A percentile compares a stretch with the other conserved stretches of the same genome.
These are phyloP conservation scores for Aschersonia sp. DNA, from an alignment of 2,329 filamentous ascomycete genomes.

Conservation along the genomic window DNA sequence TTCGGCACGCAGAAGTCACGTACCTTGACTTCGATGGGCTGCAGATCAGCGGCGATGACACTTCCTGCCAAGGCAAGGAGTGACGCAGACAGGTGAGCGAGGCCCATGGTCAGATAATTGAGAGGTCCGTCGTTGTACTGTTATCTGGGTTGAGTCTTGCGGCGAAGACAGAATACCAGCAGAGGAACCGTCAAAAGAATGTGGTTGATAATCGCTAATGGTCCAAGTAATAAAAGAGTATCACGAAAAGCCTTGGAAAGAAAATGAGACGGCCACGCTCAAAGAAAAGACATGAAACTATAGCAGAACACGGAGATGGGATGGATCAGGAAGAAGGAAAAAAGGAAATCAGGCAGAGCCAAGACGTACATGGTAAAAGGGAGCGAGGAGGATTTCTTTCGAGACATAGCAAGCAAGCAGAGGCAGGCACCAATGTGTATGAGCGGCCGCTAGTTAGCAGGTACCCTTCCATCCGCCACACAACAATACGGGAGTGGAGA, in stretches of 20 bases:
- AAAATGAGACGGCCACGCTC: constrained; percentile 4
- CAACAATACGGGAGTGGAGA: no score
- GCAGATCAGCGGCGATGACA: constrained; percentile 27
- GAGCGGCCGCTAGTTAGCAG: background rate
- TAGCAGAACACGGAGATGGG: background rate
- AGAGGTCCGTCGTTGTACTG: no score
- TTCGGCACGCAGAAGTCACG: constrained; percentile 1
- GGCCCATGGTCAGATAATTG: constrained; percentile 12
- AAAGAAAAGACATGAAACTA: background rate
- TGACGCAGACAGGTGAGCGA: constrained; percentile 16
- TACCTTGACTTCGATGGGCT: constrained; percentile 59
- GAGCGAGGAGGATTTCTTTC: background rate
- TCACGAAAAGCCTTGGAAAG: constrained; percentile 4
- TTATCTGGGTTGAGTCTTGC: no score
- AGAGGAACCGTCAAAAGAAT: background rate
- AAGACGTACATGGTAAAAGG: background rate
- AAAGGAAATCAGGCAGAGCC: background rate
- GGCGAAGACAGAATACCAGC: no score
- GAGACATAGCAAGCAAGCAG: background rate
- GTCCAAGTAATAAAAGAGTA: constrained; percentile 3
- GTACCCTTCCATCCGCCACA: no score
- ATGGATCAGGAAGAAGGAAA: background rate
- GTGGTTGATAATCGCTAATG: background rate
- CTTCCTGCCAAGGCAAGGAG: constrained; percentile 26
- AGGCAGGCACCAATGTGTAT: background rate